Percentiles rank a stretch among this genome's conserved stretches.
These are phyloP conservation scores for Penicillium salamii DNA, from an alignment of 495 filamentous ascomycete genomes.

Conservation along the genomic window DNA sequence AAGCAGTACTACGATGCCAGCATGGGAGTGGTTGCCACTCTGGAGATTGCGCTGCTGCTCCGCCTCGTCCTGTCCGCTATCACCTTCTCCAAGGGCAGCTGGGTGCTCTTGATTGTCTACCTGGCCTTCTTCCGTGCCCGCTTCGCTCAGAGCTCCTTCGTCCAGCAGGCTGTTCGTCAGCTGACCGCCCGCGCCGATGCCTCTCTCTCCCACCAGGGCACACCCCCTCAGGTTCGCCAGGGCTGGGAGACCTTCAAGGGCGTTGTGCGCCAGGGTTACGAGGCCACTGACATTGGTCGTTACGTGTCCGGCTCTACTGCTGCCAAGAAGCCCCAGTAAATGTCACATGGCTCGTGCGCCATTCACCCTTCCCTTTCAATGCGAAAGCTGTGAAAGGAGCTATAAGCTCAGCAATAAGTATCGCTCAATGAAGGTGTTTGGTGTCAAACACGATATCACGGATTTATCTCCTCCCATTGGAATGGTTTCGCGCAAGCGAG, in stretches of 20 bases:
- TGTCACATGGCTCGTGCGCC: not conserved
- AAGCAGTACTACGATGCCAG: constrained; percentile 94
- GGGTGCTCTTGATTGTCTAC: constrained; percentile 83
- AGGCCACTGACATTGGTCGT: constrained; percentile 71
- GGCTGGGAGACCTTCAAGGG: constrained; percentile 83
- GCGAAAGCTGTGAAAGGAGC: not conserved
- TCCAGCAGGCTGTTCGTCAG: constrained; percentile 74
- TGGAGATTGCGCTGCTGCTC: constrained; percentile 79
- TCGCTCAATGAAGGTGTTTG: constrained; percentile 1
- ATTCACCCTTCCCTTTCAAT: not conserved
- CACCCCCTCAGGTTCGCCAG: constrained; percentile 77
- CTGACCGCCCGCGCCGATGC: constrained; percentile 75
- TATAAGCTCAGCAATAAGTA: not conserved
- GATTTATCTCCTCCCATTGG: constrained; percentile 1
- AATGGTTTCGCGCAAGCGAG: constrained; percentile 1
- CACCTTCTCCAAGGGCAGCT: constrained; percentile 83
- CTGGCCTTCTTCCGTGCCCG: constrained; percentile 88
- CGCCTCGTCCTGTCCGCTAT: constrained; percentile 76
- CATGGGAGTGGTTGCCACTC: constrained; percentile 75
- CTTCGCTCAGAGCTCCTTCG: constrained; percentile 86
- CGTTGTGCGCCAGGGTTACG: constrained; percentile 65
- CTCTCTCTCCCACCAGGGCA: constrained; percentile 78
- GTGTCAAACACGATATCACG: not conserved
- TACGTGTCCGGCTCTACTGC: constrained; percentile 56
- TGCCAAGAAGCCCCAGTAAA: constrained; percentile 59